phyloP scores from a whole-genome alignment of 2,329 filamentous ascomycete genomes.

The Setomelanomma holmii region DNA sequence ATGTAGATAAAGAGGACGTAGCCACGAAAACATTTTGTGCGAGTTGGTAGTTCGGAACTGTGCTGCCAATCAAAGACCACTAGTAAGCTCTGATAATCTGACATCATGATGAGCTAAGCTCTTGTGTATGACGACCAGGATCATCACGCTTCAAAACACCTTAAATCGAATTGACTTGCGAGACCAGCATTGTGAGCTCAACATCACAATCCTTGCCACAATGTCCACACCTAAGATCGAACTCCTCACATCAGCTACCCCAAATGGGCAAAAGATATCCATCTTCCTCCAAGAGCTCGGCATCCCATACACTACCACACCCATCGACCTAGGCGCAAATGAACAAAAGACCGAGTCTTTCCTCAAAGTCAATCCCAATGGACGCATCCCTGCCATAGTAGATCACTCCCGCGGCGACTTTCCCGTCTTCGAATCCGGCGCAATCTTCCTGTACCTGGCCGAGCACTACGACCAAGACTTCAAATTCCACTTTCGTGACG shows the following conservation, averaged over 20 bases:
- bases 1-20: no score
- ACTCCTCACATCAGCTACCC: slow-evolving; percentile 81
- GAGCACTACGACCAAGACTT: slow-evolving; percentile 79
- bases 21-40: no score
- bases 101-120: slow-evolving; percentile 4
- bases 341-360: slow-evolving; percentile 82
- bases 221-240: slow-evolving; percentile 59
- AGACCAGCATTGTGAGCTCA: not conserved
- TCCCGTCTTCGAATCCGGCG: slow-evolving; percentile 78
- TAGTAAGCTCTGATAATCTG: not conserved
- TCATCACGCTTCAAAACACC: not conserved
- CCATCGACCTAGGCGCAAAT: slow-evolving; percentile 71
- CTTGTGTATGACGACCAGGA: not conserved
- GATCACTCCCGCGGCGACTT: slow-evolving; percentile 73
- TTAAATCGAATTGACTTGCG: not conserved
- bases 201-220: not conserved
- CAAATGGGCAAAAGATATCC: slow-evolving; percentile 86
- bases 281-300: slow-evolving; percentile 83
- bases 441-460: slow-evolving; percentile 80
- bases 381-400: slow-evolving; percentile 83
- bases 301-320: slow-evolving; percentile 27
- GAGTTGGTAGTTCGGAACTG: no score
- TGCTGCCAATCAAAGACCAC: not conserved
- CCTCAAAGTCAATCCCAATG: slow-evolving; percentile 86
- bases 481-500: slow-evolving; percentile 79